phyloP scores from a whole-genome alignment of 257 asterid species.

The Gentiana dahurica region DNA sequence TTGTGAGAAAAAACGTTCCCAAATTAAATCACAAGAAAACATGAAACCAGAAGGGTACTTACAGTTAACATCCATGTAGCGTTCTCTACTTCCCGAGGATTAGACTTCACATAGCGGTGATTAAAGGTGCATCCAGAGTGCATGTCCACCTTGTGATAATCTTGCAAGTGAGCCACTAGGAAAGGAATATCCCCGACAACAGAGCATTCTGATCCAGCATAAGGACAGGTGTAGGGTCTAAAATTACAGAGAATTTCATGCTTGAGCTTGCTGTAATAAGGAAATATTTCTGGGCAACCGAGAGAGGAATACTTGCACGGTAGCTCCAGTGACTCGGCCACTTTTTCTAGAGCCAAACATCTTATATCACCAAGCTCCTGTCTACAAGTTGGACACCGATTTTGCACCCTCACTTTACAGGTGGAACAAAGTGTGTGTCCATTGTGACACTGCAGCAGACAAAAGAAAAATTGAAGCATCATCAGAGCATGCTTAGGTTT shows the following conservation, averaged over 20 bases:
- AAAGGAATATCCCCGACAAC: conserved; percentile 63
- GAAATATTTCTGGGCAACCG: conserved; percentile 87
- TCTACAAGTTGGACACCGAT: conserved; percentile 79
- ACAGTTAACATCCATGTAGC: conserved; percentile 97
- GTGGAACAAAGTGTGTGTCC: conserved; percentile 90
- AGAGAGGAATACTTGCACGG: conserved; percentile 69
- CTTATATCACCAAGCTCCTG: conserved; percentile 93
- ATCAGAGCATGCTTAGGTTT: background rate
- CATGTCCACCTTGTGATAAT: conserved; percentile 90
- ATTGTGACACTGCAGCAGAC: conserved; percentile 60
- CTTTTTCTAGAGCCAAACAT: conserved; percentile 87
- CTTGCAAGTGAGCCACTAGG: conserved; percentile 70
- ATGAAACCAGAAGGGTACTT: conserved; percentile 18
- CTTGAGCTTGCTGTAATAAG: conserved; percentile 78
- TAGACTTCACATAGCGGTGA: conserved; percentile 87
- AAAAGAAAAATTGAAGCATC: background rate
- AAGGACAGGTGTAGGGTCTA: conserved; percentile 82
- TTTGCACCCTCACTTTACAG: conserved; percentile 79
- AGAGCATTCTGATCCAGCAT: conserved; percentile 89
- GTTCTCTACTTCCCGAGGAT: conserved; percentile 90
- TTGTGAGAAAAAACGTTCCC: too few relatives aligned
- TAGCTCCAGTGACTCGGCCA: conserved; percentile 89
- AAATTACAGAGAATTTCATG: conserved; percentile 73
- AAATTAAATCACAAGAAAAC: background rate
- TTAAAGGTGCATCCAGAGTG: conserved; percentile 88